phyloP scores from a whole-genome alignment of 139 green algal genomes.

The Parachlorella kessleri region DNA sequence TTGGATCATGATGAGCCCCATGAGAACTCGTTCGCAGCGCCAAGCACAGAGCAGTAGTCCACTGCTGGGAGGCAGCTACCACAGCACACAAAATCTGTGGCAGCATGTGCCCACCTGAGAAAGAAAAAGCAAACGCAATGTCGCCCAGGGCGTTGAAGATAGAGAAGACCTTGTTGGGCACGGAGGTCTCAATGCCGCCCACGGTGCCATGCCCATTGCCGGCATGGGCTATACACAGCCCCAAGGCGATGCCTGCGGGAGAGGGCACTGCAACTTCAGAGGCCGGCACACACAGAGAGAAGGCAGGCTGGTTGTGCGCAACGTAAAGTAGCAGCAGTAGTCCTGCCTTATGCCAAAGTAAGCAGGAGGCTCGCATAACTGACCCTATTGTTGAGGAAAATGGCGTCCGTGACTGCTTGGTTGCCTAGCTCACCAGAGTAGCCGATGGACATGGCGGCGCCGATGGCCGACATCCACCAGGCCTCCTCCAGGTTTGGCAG shows the following conservation, averaged over 20 bases:
- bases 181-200: background rate
- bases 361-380: background rate
- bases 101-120: too few species aligned
- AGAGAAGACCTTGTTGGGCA: background rate
- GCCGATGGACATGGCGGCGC: background rate
- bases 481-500: background rate
- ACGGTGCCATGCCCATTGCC: background rate
- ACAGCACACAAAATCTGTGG: too few species aligned
- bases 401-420: background rate
- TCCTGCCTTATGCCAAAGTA: background rate
- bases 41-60: too few species aligned
- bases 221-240: background rate
- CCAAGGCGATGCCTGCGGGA: background rate
- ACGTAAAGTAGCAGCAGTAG: too few species aligned
- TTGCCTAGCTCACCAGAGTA: background rate
- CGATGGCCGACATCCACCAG: background rate
- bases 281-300: background rate
- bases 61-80: too few species aligned
- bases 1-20: too few species aligned
- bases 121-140: background rate
- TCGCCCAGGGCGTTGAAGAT: background rate
- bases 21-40: too few species aligned
- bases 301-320: too few species aligned
- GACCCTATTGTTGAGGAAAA: background rate
- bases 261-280: background rate